A percentile compares a stretch with the other conserved stretches of the same genome.
Evolutionary conservation across 2,329 filamentous ascomycete genomes (phyloP).

Genomic region (Ophioceras dolichostomum): DNA sequence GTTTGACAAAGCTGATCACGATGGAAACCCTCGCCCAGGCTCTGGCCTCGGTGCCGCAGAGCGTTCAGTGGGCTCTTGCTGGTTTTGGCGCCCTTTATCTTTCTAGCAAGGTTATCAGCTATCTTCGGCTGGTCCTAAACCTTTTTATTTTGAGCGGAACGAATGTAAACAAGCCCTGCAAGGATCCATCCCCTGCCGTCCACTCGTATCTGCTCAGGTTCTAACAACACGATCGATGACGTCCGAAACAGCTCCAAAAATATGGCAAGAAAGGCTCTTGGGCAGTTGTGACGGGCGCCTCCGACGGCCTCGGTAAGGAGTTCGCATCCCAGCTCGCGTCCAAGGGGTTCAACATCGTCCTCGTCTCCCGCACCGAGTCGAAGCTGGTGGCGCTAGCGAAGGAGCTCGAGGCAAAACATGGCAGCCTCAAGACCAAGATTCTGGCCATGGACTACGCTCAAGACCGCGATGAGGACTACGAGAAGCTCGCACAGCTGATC

Average conservation of each 20-base stretch:
- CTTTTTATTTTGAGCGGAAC: conserved; percentile 56
- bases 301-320: conserved; percentile 94
- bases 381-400: conserved; percentile 71
- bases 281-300: conserved; percentile 90
- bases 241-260: conserved; percentile 55
- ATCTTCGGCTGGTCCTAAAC: conserved; percentile 49
- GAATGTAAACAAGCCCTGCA: too few species aligned
- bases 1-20: too few species aligned
- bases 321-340: conserved; percentile 81
- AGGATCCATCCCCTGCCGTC: too few species aligned
- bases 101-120: conserved; percentile 42
- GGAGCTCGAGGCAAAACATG: conserved; percentile 62
- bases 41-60: conserved; percentile 17
- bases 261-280: conserved; percentile 89
- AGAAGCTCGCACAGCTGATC: conserved; percentile 55
- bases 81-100: conserved; percentile 48
- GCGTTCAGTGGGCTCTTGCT: conserved; percentile 32
- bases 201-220: too few species aligned
- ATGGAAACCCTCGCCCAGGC: conserved; percentile 21
- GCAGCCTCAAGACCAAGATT: conserved; percentile 58
- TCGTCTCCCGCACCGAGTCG: conserved; percentile 88
- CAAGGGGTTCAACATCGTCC: conserved; percentile 88
- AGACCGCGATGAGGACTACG: conserved; percentile 71
- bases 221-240: background rate
- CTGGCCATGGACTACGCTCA: conserved; percentile 86